These are phyloP conservation scores for Perilla frutescens DNA, from an alignment of 257 asterid species.

Conservation along the genomic window DNA sequence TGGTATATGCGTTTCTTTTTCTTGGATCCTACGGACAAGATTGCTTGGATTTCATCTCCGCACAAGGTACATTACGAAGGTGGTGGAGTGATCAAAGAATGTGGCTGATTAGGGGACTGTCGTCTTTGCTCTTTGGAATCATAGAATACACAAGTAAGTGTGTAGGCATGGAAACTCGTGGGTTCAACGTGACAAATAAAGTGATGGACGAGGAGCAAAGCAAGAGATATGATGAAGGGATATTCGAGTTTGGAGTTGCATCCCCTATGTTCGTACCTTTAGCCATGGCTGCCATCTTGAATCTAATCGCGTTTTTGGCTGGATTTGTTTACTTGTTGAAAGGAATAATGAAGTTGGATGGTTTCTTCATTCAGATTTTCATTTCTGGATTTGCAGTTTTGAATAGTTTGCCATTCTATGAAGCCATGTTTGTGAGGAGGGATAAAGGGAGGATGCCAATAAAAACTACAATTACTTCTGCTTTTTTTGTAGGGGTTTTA, in stretches of 20 bases:
- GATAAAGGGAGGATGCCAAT: conserved; percentile 66
- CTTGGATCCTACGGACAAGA: conserved; percentile 71
- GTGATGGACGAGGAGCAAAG: conserved; percentile 48
- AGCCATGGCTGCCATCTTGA: conserved; percentile 38
- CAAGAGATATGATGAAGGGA: conserved; percentile 49
- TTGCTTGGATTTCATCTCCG: conserved; percentile 49
- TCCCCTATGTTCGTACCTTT: conserved; percentile 54
- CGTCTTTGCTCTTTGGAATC: conserved; percentile 39
- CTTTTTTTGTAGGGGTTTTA: conserved; percentile 36
- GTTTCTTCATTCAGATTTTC: conserved; percentile 46
- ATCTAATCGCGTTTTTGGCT: conserved; percentile 32
- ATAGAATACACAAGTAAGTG: conserved; percentile 40
- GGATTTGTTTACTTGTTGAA: conserved; percentile 30
- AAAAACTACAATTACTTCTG: conserved; percentile 46
- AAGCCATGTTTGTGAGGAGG: conserved; percentile 61
- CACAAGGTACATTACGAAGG: conserved; percentile 46
- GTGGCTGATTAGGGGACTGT: conserved; percentile 53
- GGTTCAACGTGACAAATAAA: conserved; percentile 57
- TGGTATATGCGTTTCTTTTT: conserved; percentile 53
- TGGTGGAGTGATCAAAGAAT: conserved; percentile 68
- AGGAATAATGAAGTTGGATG: conserved; percentile 29
- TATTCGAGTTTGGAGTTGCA: conserved; percentile 48
- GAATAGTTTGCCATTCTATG: conserved; percentile 64
- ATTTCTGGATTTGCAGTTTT: conserved; percentile 57
- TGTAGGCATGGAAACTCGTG: conserved; percentile 48